These are phyloP conservation scores for Actinomortierella ambigua DNA, from an alignment of 371 early-diverging fungal genomes.

Conservation along the genomic window DNA sequence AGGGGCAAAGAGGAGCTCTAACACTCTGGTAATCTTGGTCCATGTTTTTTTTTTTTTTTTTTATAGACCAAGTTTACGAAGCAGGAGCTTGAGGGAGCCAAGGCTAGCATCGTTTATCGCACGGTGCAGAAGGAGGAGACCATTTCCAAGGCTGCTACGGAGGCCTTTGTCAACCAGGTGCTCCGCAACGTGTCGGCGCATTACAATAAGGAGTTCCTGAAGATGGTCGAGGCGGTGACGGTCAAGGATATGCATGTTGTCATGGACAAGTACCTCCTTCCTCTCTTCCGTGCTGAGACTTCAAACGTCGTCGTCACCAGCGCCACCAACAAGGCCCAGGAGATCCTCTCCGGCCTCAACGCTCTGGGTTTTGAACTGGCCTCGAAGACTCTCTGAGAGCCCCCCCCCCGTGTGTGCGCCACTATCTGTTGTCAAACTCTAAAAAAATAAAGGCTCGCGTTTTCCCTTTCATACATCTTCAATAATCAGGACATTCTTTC, in stretches of 20 bases:
- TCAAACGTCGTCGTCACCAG: slow-evolving; percentile 63
- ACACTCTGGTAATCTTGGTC: too few species aligned
- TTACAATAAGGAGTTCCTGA: slow-evolving; percentile 57
- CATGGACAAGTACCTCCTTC: slow-evolving; percentile 66
- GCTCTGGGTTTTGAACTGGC: slow-evolving; percentile 26
- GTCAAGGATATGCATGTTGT: slow-evolving; percentile 29
- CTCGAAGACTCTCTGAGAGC: too few species aligned
- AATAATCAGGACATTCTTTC: too few species aligned
- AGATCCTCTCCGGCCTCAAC: slow-evolving; percentile 46
- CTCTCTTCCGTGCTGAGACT: slow-evolving; percentile 57
- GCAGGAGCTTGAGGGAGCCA: slow-evolving; percentile 65
- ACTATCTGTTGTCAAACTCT: too few species aligned
- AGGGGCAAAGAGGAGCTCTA: too few species aligned
- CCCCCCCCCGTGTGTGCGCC: too few species aligned
- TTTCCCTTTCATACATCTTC: too few species aligned
- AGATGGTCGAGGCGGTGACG: slow-evolving; percentile 52
- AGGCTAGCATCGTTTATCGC: slow-evolving; percentile 67
- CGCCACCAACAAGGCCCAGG: slow-evolving; percentile 56
- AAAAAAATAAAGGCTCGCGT: too few species aligned
- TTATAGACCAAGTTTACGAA: slow-evolving; percentile 56
- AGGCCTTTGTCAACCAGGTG: slow-evolving; percentile 64
- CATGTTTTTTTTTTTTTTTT: too few species aligned
- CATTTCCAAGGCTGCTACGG: slow-evolving; percentile 61
- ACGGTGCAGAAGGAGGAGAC: slow-evolving; percentile 61
- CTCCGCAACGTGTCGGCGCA: slow-evolving; percentile 59